A percentile compares a stretch with the other conserved stretches of the same genome.
Conservation (phyloP, 805 yeast genomes). For the Saccharomycopsis oosterbeekiorum region DNA sequence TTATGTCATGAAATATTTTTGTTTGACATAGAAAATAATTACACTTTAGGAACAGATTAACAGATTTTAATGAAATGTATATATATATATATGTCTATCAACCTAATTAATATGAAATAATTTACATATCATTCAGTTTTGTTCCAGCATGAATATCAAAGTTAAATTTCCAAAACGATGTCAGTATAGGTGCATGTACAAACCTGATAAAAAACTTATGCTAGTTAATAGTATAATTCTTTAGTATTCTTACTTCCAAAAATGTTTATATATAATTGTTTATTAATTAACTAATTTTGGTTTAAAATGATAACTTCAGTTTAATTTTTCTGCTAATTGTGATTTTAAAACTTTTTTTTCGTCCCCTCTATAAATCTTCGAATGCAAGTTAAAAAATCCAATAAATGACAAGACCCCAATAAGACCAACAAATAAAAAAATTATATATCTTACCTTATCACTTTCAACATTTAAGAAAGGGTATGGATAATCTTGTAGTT, state of each 20-base stretch:
- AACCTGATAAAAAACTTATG: too few species aligned
- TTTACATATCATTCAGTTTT: too few species aligned
- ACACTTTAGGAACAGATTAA: too few species aligned
- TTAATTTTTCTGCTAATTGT: neutral
- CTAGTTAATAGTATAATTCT: neutral
- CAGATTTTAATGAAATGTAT: too few species aligned
- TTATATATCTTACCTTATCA: neutral
- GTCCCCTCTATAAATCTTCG: neutral
- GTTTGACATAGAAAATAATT: too few species aligned
- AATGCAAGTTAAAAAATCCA: constrained; percentile 4
- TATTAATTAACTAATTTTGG: neutral
- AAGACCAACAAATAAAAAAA: constrained; percentile 8
- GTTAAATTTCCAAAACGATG: too few species aligned
- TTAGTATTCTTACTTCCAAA: neutral
- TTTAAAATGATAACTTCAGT: neutral
- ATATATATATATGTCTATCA: too few species aligned
- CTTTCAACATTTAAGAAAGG: constrained; percentile 16
- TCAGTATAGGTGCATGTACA: too few species aligned
- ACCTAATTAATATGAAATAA: too few species aligned
- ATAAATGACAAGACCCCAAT: constrained; percentile 7
- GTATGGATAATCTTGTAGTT: constrained; percentile 17
- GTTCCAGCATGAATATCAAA: too few species aligned
- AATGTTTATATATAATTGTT: too few species aligned
- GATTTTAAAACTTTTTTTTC: neutral
- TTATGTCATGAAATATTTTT: too few species aligned